Base-by-base conservation (phyloP, 371 early-diverging fungal genomes). In the Apophysomyces elegans region DNA sequence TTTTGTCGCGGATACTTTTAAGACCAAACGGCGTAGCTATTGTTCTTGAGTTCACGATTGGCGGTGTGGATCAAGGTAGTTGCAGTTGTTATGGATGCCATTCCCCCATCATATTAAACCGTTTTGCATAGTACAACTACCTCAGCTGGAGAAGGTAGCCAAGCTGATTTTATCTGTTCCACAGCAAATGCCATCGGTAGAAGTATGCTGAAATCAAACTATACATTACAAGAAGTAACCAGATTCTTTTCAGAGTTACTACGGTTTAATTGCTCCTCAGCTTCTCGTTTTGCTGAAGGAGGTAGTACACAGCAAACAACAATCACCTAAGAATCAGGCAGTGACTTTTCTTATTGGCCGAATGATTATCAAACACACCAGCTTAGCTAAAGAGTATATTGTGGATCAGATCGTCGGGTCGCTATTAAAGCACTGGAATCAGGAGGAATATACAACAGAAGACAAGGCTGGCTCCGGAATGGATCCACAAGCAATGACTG, bases 161-260 rank as follows among this genome's bases (percentile, higher is more conserved):
- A 80, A 83, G 41, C 64, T 93, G 11, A 79, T 92, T 13, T 70
- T 88, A 5, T 83, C 91, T n/a, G 86, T 88, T 4, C 89, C 90
- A 12, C 78, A 75, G 56, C 88, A 89, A 69, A 81, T 82, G 72
- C 65, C 83, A 14, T 88, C 90, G 1, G 74, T 80, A 5, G 86
- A 87, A 68, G 77, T 80, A 59, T 47, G 32, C 3, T 26, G 32
- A 26, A 3, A 26, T 26, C 32, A 26, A 26, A 26, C 2, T 26
- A 3, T 26, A 26, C 32, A 1, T 26, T 26, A 26, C 32, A 26
- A 26, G 21, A 21, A 46, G 9, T 35, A 56, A 41, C 37, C 39
- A 37, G 5, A 7, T 6, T 12, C 12, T 32, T 21, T 36, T 37
- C 56, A 56, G 44, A 37, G 70, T 9, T 91, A 91, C 67, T 89